phyloP scores from a whole-genome alignment of 352 stramenopile species.

The Chloridella minuta region DNA sequence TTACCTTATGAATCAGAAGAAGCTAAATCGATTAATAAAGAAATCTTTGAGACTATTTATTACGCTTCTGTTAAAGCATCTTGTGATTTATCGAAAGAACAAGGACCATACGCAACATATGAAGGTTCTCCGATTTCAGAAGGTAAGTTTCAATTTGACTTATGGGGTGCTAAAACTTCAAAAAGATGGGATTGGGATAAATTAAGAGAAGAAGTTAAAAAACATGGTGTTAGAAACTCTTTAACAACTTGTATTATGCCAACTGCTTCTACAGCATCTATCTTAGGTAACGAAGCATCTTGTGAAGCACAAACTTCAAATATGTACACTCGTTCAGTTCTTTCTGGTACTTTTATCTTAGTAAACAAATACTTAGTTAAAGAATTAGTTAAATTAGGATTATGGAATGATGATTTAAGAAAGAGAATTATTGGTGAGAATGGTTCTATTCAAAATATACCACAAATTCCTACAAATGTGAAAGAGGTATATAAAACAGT shows the following conservation, averaged over 20 bases:
- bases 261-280: slow-evolving; percentile 89
- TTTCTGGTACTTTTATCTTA: slow-evolving; percentile 91
- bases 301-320: slow-evolving; percentile 96
- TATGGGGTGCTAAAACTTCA: slow-evolving; percentile 80
- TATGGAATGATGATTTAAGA: slow-evolving; percentile 77
- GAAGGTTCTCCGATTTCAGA: slow-evolving; percentile 67
- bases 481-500: slow-evolving; percentile 97
- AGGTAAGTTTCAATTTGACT: slow-evolving; percentile 86
- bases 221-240: slow-evolving; percentile 86
- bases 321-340: slow-evolving; percentile 94
- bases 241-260: slow-evolving; percentile 90
- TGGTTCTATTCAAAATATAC: slow-evolving; percentile 43
- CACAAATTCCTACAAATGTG: slow-evolving; percentile 30
- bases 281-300: slow-evolving; percentile 94
- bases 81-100: slow-evolving; percentile 57
- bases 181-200: slow-evolving; percentile 53
- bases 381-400: slow-evolving; percentile 66
- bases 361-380: slow-evolving; percentile 97
- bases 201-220: slow-evolving; percentile 56
- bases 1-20: slow-evolving; percentile 64
- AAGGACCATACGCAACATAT: slow-evolving; percentile 79
- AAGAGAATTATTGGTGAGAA: slow-evolving; percentile 93
- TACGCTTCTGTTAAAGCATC: slow-evolving; percentile 70
- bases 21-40: slow-evolving; percentile 62
- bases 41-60: slow-evolving; percentile 99